These are phyloP conservation scores for Alternaria triticimaculans DNA, from an alignment of 2,329 filamentous ascomycete species.

Conservation along the genomic window DNA sequence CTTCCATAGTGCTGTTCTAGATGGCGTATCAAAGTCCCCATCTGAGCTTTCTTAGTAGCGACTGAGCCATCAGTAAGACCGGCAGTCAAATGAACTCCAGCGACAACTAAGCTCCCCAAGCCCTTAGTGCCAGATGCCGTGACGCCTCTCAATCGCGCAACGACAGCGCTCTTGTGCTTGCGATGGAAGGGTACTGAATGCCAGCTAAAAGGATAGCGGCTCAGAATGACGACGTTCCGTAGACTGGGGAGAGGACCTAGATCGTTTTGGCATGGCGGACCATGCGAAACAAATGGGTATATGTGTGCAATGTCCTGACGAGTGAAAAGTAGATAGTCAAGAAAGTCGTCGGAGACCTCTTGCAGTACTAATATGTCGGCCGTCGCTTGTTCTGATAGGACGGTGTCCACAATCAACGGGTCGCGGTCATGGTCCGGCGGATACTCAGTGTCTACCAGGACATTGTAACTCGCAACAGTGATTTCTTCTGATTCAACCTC, in stretches of 20 bases:
- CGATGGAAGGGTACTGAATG: conserved; percentile 60
- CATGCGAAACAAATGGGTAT: conserved; percentile 66
- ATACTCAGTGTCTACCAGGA: conserved; percentile 50
- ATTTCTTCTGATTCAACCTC: conserved; percentile 22
- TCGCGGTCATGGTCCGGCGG: conserved; percentile 48
- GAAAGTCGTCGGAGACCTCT: conserved; percentile 70
- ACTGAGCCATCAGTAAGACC: conserved; percentile 67
- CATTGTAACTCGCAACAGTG: conserved; percentile 53
- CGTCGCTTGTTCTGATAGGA: conserved; percentile 42
- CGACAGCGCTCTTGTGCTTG: conserved; percentile 64
- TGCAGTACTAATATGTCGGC: conserved; percentile 59
- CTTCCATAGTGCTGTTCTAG: conserved; percentile 51
- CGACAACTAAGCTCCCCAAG: conserved; percentile 54
- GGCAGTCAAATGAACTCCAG: conserved; percentile 67
- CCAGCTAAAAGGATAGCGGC: conserved; percentile 64
- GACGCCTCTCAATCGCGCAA: conserved; percentile 55
- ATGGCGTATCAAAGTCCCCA: conserved; percentile 59
- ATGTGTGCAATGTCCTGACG: conserved; percentile 50
- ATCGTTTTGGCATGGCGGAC: conserved; percentile 59
- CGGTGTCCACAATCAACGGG: conserved; percentile 43
- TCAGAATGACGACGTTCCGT: conserved; percentile 67
- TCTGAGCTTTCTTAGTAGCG: conserved; percentile 62
- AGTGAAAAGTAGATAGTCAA: conserved; percentile 61
- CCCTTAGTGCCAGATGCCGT: conserved; percentile 22
- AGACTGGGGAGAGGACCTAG: conserved; percentile 65